These are phyloP conservation scores for Osmozyma mogii DNA, from an alignment of 805 yeast genomes.

Conservation along the genomic window DNA sequence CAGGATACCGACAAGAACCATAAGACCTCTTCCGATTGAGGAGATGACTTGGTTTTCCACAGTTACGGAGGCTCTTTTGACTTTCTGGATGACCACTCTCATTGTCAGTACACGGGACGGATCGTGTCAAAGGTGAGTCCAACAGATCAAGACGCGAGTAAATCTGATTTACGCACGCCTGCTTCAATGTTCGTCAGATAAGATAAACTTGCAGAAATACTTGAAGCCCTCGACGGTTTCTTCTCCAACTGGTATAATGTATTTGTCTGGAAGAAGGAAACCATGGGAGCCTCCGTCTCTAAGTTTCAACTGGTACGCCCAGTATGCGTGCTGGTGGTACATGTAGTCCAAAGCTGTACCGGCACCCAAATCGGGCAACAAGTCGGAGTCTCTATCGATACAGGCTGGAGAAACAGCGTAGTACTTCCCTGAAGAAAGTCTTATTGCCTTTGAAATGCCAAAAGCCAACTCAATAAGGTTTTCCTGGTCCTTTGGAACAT, in stretches of 20 bases:
- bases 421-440: conserved; percentile 52
- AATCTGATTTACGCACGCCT: too few species aligned
- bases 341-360: conserved; percentile 77
- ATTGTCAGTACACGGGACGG: too few species aligned
- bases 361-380: conserved; percentile 66
- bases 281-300: conserved; percentile 82
- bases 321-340: conserved; percentile 73
- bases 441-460: conserved; percentile 68
- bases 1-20: conserved; percentile 80
- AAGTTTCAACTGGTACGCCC: conserved; percentile 79
- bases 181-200: conserved; percentile 22
- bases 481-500: conserved; percentile 70
- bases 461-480: conserved; percentile 74
- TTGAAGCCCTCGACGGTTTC: conserved; percentile 64
- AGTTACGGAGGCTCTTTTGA: conserved; percentile 79
- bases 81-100: conserved; percentile 90
- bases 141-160: too few species aligned
- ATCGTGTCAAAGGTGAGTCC: too few species aligned
- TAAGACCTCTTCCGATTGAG: conserved; percentile 64
- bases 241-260: conserved; percentile 67
- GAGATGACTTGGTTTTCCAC: conserved; percentile 70
- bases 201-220: conserved; percentile 45
- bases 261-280: conserved; percentile 63
- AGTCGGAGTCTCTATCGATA: conserved; percentile 66
- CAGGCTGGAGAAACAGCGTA: conserved; percentile 75